Evolutionary conservation across 768 basidiomycete genomes (phyloP).

Genomic region (Krasilnikovozyma curviuscula): DNA sequence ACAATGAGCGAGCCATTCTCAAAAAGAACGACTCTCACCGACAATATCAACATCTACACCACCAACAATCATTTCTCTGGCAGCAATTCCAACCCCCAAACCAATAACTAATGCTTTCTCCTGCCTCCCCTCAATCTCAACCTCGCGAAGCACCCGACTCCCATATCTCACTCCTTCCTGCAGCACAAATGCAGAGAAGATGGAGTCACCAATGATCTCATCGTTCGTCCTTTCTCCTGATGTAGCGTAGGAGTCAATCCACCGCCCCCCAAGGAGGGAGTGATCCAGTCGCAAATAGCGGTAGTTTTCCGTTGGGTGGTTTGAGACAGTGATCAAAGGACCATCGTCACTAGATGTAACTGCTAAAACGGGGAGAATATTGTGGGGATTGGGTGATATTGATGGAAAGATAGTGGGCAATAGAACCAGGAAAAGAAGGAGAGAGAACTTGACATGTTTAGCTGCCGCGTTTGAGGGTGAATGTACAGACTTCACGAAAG

Average conservation of each 20-base stretch:
- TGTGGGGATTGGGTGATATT: no score
- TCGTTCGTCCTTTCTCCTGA: conserved; percentile 24
- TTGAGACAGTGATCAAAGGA: no score
- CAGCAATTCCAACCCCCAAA: conserved; percentile 66
- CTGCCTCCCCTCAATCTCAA: conserved; percentile 1
- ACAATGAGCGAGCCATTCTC: background rate
- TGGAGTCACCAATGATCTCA: conserved; percentile 35
- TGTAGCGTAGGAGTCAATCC: conserved; percentile 39
- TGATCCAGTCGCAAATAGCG: conserved; percentile 38
- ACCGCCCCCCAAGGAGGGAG: conserved; percentile 47
- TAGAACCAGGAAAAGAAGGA: no score
- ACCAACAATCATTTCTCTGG: conserved; percentile 51
- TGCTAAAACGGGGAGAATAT: no score
- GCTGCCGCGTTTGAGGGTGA: no score
- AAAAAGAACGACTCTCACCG: conserved; percentile 9
- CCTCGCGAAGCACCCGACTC: background rate
- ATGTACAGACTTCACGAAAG: no score
- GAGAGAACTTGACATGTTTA: no score
- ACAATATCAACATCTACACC: conserved; percentile 56
- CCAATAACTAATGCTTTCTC: conserved; percentile 54
- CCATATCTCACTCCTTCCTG: conserved; percentile 41
- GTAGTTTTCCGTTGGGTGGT: conserved; percentile 26
- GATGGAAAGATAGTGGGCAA: no score
- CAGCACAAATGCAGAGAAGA: conserved; percentile 64
- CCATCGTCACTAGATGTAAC: no score